A percentile compares a stretch with the other conserved stretches of the same genome.
Evolutionary conservation across 2,329 filamentous ascomycete genomes (phyloP).

Genomic region (Fusarium ambrosium): DNA sequence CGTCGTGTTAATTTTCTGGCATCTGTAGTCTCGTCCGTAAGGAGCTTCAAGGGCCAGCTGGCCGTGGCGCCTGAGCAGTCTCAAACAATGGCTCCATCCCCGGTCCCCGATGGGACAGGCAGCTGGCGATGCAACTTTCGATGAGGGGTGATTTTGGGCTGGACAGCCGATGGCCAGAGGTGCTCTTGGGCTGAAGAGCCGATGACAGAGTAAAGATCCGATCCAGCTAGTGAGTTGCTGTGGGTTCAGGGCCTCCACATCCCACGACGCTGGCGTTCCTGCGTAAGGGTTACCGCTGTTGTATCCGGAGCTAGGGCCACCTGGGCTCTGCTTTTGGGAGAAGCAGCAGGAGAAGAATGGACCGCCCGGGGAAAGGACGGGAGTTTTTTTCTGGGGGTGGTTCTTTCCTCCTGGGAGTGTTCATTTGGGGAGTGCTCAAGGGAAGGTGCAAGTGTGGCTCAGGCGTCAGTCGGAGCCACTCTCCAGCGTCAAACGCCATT

Average conservation of each 20-base stretch:
- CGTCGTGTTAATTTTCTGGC: conserved; percentile 23
- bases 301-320: conserved; percentile 34
- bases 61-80: conserved; percentile 26
- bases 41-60: conserved; percentile 14
- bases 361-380: conserved; percentile 23
- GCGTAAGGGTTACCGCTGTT: conserved; percentile 49
- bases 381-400: conserved; percentile 17
- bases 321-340: conserved; percentile 19
- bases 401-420: conserved; percentile 1
- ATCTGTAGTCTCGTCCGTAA: conserved; percentile 10
- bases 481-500: conserved; percentile 15
- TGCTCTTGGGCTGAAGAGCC: conserved; percentile 30
- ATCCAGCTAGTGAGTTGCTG: conserved; percentile 43
- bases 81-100: conserved; percentile 40
- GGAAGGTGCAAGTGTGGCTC: conserved; percentile 20
- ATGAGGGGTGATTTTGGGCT: conserved; percentile 38
- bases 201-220: conserved; percentile 47
- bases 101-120: conserved; percentile 9
- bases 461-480: conserved; percentile 28
- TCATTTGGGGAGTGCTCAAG: background rate
- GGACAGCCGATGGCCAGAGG: conserved; percentile 38
- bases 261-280: conserved; percentile 47
- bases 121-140: conserved; percentile 35
- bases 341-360: conserved; percentile 6
- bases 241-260: conserved; percentile 43